Percentiles rank a stretch among this genome's conserved stretches.
Evolutionary conservation across 768 basidiomycete genomes (phyloP).

Genomic region (Hirschioporus abietinus): DNA sequence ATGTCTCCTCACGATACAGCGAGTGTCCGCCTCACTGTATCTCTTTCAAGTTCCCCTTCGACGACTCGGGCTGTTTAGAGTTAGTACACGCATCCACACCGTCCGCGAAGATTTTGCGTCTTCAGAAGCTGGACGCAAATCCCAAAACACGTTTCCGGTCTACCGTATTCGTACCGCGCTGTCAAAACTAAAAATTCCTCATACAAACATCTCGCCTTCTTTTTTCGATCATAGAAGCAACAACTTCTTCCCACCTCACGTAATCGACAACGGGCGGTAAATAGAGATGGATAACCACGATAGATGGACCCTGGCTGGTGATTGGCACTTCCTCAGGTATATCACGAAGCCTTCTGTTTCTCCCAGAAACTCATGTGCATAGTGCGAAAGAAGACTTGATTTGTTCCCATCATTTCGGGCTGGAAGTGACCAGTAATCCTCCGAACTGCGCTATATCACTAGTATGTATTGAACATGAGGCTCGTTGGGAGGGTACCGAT

Average conservation of each 20-base stretch:
- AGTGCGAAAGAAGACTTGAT: not conserved
- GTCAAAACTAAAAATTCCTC: constrained; percentile 1
- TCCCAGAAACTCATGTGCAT: not conserved
- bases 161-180: not conserved
- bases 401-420: not conserved
- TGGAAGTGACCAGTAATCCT: not conserved
- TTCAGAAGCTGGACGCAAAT: not conserved
- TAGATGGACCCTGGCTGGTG: not conserved
- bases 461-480: not conserved
- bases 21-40: not conserved
- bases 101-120: not conserved
- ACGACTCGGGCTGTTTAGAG: not conserved
- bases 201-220: not conserved
- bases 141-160: not conserved
- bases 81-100: not conserved
- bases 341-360: not conserved
- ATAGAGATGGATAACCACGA: not conserved
- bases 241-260: not conserved
- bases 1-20: not conserved
- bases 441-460: not conserved
- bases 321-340: not conserved
- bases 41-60: no score
- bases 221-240: not conserved
- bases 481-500: not conserved
- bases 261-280: not conserved